Conservation (phyloP, 139 green algal species). For the Volvox africanus region DNA sequence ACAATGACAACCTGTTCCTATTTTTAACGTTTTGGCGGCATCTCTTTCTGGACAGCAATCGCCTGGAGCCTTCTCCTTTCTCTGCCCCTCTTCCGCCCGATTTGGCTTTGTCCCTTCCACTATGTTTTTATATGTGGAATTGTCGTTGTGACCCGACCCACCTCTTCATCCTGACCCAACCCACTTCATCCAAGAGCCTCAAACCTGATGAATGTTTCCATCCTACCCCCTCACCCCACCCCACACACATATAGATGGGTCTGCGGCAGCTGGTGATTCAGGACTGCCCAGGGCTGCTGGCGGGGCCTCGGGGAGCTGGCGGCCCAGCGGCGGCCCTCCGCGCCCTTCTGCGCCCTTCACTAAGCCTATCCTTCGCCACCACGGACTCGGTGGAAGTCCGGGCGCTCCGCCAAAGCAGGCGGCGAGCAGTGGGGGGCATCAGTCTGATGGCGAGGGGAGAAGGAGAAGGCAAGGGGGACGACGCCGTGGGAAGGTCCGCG, state of each 20-base stretch:
- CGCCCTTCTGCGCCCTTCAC: not conserved
- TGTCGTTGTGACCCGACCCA: no score
- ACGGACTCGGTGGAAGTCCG: not conserved
- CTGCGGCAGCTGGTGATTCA: constrained; percentile 13
- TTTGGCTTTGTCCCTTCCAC: no score
- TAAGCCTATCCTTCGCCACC: not conserved
- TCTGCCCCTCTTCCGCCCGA: not conserved
- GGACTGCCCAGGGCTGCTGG: constrained; percentile 14
- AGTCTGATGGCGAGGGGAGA: not conserved
- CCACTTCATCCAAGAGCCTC: no score
- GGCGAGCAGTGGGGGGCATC: not conserved
- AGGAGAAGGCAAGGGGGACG: not conserved
- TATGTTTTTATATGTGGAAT: not conserved
- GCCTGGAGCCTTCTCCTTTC: not conserved
- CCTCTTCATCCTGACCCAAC: no score
- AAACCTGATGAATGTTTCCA: not conserved
- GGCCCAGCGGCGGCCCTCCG: not conserved
- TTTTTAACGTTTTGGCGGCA: not conserved
- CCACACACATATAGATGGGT: not conserved
- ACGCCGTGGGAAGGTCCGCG: not conserved
- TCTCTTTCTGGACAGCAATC: not conserved
- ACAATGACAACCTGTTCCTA: not conserved
- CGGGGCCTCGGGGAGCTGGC: not conserved
- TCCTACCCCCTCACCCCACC: not conserved
- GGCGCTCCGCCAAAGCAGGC: not conserved